A percentile compares a stretch with the other conserved stretches of the same genome.
phyloP scores from a whole-genome alignment of 257 asterid genomes.

The Solanum verrucosum region DNA sequence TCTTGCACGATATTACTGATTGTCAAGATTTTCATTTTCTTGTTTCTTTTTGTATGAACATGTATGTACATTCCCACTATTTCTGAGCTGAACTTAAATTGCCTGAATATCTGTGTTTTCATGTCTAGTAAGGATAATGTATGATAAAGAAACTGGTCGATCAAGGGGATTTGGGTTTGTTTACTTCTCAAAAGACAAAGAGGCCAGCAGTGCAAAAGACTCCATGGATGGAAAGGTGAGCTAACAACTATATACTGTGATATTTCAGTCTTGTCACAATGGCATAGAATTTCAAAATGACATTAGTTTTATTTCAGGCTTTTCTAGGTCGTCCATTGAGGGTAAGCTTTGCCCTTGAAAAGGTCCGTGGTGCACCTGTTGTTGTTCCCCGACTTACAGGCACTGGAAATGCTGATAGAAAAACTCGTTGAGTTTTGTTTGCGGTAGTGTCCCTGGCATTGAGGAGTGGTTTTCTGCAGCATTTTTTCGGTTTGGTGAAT shows the following conservation, averaged over 20 bases:
- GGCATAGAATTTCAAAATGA: background rate
- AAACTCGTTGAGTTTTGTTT: background rate
- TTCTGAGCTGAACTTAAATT: background rate
- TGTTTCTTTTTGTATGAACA: background rate
- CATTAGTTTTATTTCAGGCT: slow-evolving; percentile 17
- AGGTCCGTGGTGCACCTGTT: slow-evolving; percentile 38
- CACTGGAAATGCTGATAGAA: background rate
- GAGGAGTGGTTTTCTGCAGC: background rate
- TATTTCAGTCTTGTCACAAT: background rate
- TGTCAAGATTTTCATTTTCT: background rate
- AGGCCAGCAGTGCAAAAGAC: slow-evolving; percentile 34
- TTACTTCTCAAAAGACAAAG: slow-evolving; percentile 30
- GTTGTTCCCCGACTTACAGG: slow-evolving; percentile 34
- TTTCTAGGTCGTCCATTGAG: slow-evolving; percentile 42
- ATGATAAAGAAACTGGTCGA: slow-evolving; percentile 33
- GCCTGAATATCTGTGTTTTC: background rate
- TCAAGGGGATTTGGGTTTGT: slow-evolving; percentile 47
- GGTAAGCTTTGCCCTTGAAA: slow-evolving; percentile 33
- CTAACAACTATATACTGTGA: background rate
- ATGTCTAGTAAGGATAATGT: slow-evolving; percentile 29
- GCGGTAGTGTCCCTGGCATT: background rate
- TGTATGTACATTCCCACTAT: background rate
- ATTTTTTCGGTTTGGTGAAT: background rate
- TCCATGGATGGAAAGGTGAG: slow-evolving; percentile 45
- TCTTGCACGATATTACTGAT: background rate